Evolutionary conservation across 306 rosid species (phyloP).

Genomic region (Abrus precatorius): DNA sequence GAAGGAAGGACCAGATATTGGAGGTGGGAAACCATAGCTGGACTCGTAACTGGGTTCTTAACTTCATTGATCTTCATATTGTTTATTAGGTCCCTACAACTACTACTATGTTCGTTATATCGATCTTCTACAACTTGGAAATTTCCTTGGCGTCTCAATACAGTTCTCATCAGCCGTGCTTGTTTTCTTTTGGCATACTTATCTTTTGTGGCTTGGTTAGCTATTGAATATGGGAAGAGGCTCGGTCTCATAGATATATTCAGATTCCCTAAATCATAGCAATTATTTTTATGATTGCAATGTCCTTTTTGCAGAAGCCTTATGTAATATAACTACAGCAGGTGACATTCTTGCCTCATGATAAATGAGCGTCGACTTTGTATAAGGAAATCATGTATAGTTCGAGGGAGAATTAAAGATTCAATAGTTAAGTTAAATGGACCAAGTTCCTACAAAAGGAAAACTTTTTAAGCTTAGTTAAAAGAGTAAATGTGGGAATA

Average conservation of each 20-base stretch:
- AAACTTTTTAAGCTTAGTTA: neutral
- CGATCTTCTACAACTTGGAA: conserved; percentile 44
- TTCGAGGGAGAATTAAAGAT: conserved; percentile 23
- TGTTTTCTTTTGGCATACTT: conserved; percentile 73
- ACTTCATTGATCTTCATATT: conserved; percentile 75
- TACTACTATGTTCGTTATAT: conserved; percentile 54
- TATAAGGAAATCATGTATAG: conserved; percentile 51
- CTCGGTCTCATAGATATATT: conserved; percentile 67
- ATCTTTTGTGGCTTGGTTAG: conserved; percentile 74
- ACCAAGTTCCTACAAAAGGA: neutral
- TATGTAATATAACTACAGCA: conserved; percentile 40
- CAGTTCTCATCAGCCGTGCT: conserved; percentile 52
- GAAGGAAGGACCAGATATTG: conserved; percentile 54
- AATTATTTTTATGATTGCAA: conserved; percentile 46
- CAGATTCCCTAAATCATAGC: conserved; percentile 50
- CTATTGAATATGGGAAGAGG: conserved; percentile 69
- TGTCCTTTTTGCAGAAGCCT: conserved; percentile 21
- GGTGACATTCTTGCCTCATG: conserved; percentile 39
- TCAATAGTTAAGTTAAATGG: conserved; percentile 23
- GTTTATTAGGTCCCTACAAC: conserved; percentile 61
- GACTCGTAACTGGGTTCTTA: conserved; percentile 71
- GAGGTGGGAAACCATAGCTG: conserved; percentile 81
- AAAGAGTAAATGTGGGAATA: neutral
- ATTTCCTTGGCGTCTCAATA: conserved; percentile 45
- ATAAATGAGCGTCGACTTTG: conserved; percentile 24